Evolutionary conservation across 495 filamentous ascomycete genomes (phyloP), one percentile per base, ranked within the genome.

Genomic region (Penicillium longicatenatum): DNA sequence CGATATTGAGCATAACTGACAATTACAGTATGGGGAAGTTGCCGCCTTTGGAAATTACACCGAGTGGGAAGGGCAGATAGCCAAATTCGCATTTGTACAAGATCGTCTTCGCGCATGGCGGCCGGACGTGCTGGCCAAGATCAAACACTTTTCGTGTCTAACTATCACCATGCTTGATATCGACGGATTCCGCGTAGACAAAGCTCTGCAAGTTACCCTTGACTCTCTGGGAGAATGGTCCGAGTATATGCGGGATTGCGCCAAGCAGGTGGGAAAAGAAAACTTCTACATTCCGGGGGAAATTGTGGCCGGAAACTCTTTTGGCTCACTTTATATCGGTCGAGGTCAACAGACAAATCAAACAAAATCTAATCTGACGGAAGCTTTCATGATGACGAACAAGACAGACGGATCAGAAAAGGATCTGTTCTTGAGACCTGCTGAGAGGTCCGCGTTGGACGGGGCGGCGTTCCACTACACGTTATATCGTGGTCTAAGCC

Each of bases 81-180:
- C 87, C 43, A 90, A 90, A 63, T 90, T 90, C 66, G 85, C 86
- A 37, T 88, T 81, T 44, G 88, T 90, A 14, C 88, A 91, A 65
- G 87, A 91, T 69, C 86, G 88, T 60, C 78, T 91, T 3, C 84
- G 88, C 48, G 87, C 89, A 62, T 91, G 88, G 88, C 57, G 77
- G 8, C 83, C 85, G 3, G 68, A 71, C 14, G 87, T 90, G 1
- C 69, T 76, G 10, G 72, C 79, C 22, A 82, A 82, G 47, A 66
- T 91, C 37, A 78, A 82, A 54, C 80, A 73, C 35, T 87, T 89
- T 51, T 86, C 86, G 8, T 90, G 87, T 66, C 82, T 88, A 67
- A 68, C 82, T 0, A 85, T 90, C 45, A 65, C 69, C 7, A 79
- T 77, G 56, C 68, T 89, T 21, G 86, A 89, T 67, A 80, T 89